A percentile compares a stretch with the other conserved stretches of the same genome.
Conservation (phyloP, 1,284 basidiomycete genomes). For the Ceratobasidium papillatum region DNA sequence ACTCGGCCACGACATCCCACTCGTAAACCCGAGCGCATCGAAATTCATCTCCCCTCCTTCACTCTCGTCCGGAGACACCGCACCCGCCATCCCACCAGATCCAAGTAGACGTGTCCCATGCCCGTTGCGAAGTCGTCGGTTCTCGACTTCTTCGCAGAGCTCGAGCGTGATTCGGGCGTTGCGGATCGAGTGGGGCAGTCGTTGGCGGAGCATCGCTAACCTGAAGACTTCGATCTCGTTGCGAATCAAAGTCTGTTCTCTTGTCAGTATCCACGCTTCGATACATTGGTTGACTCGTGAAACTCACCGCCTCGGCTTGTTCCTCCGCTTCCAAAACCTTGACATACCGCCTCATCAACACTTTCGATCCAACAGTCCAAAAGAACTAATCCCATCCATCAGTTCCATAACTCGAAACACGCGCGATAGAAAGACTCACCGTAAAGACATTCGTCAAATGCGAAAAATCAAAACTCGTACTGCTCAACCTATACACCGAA, state of each 20-base stretch:
- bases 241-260: constrained; percentile 17
- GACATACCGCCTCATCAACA: constrained; percentile 27
- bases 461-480: constrained; percentile 32
- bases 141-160: constrained; percentile 28
- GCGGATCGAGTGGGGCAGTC: constrained; percentile 16
- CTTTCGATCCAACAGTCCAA: constrained; percentile 31
- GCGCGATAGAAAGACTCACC: not conserved
- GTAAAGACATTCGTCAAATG: constrained; percentile 33
- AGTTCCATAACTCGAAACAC: not conserved
- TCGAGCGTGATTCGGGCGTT: constrained; percentile 18
- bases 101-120: constrained; percentile 14
- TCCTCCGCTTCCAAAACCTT: constrained; percentile 21
- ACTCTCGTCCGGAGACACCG: not conserved
- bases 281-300: not conserved
- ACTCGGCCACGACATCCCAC: constrained; percentile 12
- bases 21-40: constrained; percentile 4
- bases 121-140: constrained; percentile 1
- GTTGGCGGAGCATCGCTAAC: constrained; percentile 6
- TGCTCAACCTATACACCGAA: constrained; percentile 9
- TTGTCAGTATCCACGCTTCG: not conserved
- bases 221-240: constrained; percentile 35
- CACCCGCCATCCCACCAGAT: constrained; percentile 19
- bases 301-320: constrained; percentile 26
- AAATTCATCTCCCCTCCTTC: constrained; percentile 12
- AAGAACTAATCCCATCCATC: constrained; percentile 9